Percentiles rank a stretch among this genome's conserved stretches.
Evolutionary conservation across 352 stramenopile genomes (phyloP).

Genomic region (Phytopythium mirpurense): DNA sequence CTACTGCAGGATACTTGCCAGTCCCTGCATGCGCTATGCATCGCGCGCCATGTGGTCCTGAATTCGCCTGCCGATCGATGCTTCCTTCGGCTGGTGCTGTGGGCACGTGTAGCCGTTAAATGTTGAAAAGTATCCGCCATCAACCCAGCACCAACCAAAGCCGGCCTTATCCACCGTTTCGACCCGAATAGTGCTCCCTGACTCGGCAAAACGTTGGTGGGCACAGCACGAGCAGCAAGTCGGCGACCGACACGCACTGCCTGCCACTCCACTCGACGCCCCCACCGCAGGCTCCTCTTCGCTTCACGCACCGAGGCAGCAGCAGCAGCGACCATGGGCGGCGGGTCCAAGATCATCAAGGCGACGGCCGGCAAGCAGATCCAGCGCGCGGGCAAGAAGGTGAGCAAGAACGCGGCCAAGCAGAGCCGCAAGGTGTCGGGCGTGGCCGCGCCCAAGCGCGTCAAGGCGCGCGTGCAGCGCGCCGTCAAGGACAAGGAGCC

Average conservation of each 20-base stretch:
- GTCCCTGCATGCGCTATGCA: no score
- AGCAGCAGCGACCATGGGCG: constrained; percentile 31
- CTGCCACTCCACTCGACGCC: no score
- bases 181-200: constrained; percentile 2
- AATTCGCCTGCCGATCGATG: no score
- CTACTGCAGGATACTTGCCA: no score
- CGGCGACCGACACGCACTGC: no score
- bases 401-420: constrained; percentile 61
- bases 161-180: not conserved
- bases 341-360: constrained; percentile 62
- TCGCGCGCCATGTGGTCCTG: no score
- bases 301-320: not conserved
- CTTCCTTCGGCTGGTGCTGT: not conserved
- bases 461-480: constrained; percentile 77
- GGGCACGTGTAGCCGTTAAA: not conserved
- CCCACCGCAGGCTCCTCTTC: no score
- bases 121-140: not conserved
- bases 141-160: constrained; percentile 42
- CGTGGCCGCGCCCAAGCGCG: constrained; percentile 68
- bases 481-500: constrained; percentile 86
- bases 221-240: no score
- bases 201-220: no score
- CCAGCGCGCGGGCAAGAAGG: constrained; percentile 58
- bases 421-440: constrained; percentile 67
- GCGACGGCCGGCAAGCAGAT: constrained; percentile 64